Evolutionary conservation across 1,139 yeast species (phyloP).

Genomic region (Suhomyces anneliseae): DNA sequence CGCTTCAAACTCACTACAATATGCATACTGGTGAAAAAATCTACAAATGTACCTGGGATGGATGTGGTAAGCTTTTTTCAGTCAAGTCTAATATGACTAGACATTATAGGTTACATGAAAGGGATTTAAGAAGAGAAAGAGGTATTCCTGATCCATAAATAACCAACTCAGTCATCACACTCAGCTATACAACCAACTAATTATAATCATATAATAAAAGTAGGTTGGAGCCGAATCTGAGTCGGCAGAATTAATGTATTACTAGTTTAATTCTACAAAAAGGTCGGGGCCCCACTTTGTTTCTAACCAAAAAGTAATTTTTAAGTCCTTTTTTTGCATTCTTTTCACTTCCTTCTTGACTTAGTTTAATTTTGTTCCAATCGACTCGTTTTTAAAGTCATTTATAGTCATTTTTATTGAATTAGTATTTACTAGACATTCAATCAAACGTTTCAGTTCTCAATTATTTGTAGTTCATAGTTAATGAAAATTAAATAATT

Average conservation of each 20-base stretch:
- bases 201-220: too few relatives aligned
- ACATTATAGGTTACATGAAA: slow-evolving; percentile 65
- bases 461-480: too few relatives aligned
- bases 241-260: too few relatives aligned
- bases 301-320: too few relatives aligned
- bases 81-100: slow-evolving; percentile 82
- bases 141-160: not conserved
- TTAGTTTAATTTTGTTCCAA: not conserved
- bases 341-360: not conserved
- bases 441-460: not conserved
- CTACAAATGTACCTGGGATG: slow-evolving; percentile 62
- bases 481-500: too few relatives aligned
- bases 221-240: too few relatives aligned
- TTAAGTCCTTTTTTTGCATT: not conserved
- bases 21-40: slow-evolving; percentile 90
- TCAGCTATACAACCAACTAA: too few relatives aligned
- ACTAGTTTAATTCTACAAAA: too few relatives aligned
- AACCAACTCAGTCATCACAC: not conserved
- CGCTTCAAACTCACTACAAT: slow-evolving; percentile 75
- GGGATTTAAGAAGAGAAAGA: slow-evolving; percentile 23
- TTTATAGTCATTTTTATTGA: not conserved
- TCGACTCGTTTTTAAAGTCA: not conserved
- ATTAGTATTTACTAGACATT: not conserved
- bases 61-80: slow-evolving; percentile 70
- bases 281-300: too few relatives aligned